phyloP scores from a whole-genome alignment of 768 basidiomycete species.

The Symmetrospora coprosmae region DNA sequence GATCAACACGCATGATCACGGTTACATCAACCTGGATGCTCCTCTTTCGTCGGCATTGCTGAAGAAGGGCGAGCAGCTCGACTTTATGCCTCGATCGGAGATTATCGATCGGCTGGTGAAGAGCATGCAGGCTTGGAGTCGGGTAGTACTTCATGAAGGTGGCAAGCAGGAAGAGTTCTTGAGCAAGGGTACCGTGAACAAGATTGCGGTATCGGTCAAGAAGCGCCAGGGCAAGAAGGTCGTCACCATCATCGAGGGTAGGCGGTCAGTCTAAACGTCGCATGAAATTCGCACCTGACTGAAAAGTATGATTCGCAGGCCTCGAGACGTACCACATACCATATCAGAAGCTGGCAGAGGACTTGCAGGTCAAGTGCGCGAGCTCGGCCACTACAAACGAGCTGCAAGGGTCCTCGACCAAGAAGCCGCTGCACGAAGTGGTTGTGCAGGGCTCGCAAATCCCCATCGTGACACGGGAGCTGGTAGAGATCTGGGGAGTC shows the following conservation, averaged over 20 bases:
- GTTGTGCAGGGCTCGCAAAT: constrained; percentile 11
- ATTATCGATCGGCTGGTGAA: neutral
- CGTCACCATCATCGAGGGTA: constrained; percentile 17
- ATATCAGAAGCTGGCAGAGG: constrained; percentile 4
- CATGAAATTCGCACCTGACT: too few species aligned
- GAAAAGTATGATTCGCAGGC: neutral
- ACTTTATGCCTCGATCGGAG: constrained; percentile 16
- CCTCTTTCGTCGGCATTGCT: neutral
- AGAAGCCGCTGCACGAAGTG: constrained; percentile 18
- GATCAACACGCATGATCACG: constrained; percentile 4
- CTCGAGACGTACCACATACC: constrained; percentile 14
- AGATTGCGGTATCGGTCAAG: constrained; percentile 4
- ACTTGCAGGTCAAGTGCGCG: constrained; percentile 13
- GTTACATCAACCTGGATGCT: constrained; percentile 2
- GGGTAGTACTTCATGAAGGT: neutral
- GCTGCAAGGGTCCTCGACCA: neutral
- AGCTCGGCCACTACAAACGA: constrained; percentile 11
- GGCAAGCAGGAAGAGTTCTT: constrained; percentile 1
- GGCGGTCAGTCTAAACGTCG: neutral
- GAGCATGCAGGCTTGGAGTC: constrained; percentile 11
- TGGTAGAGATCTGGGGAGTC: constrained; percentile 10
- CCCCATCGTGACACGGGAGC: neutral
- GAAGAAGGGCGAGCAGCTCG: constrained; percentile 17
- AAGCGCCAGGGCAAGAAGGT: constrained; percentile 17
- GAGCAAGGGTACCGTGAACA: neutral